phyloP scores from a whole-genome alignment of 2,329 filamentous ascomycete genomes.

The Aspergillus fijiensis region DNA sequence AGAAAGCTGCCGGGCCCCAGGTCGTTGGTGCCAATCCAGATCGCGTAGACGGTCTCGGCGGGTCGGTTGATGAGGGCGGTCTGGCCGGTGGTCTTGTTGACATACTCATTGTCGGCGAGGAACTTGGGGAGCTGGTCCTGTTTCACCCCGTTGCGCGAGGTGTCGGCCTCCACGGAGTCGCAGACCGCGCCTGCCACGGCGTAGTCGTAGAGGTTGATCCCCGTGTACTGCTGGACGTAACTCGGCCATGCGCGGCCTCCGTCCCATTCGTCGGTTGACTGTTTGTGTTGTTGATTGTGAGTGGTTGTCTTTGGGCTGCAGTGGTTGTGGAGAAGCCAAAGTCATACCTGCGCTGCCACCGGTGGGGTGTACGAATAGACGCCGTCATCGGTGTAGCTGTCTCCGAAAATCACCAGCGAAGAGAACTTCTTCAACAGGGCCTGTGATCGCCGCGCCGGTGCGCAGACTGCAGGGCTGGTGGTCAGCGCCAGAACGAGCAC shows the following conservation, averaged over 20 bases:
- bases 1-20: conserved; percentile 66
- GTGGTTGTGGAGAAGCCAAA: conserved; percentile 30
- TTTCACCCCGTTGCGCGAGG: conserved; percentile 60
- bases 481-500: neutral
- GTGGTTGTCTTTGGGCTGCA: neutral
- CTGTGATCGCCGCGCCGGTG: neutral
- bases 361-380: conserved; percentile 66
- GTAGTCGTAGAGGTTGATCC: conserved; percentile 59
- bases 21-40: conserved; percentile 84
- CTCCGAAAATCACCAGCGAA: conserved; percentile 61
- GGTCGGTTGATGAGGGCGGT: conserved; percentile 45
- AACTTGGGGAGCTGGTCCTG: conserved; percentile 58
- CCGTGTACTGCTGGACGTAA: conserved; percentile 61
- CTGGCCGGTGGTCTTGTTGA: conserved; percentile 11
- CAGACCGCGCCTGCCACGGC: conserved; percentile 72
- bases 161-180: conserved; percentile 59
- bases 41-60: conserved; percentile 67
- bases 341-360: conserved; percentile 55
- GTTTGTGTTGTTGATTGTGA: neutral
- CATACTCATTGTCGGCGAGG: conserved; percentile 28
- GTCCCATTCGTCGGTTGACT: conserved; percentile 55
- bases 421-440: conserved; percentile 47
- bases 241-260: conserved; percentile 70
- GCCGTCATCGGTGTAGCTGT: conserved; percentile 76
- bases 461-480: neutral